Base-by-base conservation (phyloP, 768 basidiomycete species). In the Pleurotus pulmonarius region DNA sequence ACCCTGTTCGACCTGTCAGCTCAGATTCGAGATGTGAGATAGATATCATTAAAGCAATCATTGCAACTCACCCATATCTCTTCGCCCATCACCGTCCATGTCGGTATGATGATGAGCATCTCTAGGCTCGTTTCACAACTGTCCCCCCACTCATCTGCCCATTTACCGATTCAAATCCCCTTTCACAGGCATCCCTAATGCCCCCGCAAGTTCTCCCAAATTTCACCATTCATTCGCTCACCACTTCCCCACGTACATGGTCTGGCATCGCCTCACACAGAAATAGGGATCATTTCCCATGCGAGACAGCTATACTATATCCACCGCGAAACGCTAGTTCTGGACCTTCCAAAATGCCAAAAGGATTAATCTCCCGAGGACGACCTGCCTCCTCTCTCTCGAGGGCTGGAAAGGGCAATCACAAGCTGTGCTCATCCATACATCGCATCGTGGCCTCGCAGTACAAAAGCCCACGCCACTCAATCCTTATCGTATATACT, bases 21-120 rank as follows among this genome's bases (percentile, higher is more conserved):
- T 68, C 67, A 70, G 64, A 66, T 68, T 65, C 66, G 70, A 70
- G 20, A 20, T 20, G n/a, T 67, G 40, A 55, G 55, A 55, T 47
- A 55, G 55, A 55, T 49, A 49, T 53, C 55, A 58, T 51, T 58
- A 56, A 56, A 55, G 25, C 56, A 61, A 61, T 60, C 46, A 47
- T 57, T 52, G 57, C 60, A n/a, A n/a, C n/a, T 54, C 61, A 49
- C 37, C 56, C 26, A 55, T 56, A 57, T 61, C 53, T 40, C 56
- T 56, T 58, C 61, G 45, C 52, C 56, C 61, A 63, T 61, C 61
- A 57, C 68, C 70, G 69, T 63, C 63, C 64, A 65, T 64, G 65
- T 70, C 72, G 69, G 69, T 43, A 34, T 58, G 51, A 4, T 29
- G 5, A 18, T n/a, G 29, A 60, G 53, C 15, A 34, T 34, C n/a